Evolutionary conservation across 2,329 filamentous ascomycete species (phyloP), one percentile per base, ranked within the genome.

Genomic region (Cercospora canescens): DNA sequence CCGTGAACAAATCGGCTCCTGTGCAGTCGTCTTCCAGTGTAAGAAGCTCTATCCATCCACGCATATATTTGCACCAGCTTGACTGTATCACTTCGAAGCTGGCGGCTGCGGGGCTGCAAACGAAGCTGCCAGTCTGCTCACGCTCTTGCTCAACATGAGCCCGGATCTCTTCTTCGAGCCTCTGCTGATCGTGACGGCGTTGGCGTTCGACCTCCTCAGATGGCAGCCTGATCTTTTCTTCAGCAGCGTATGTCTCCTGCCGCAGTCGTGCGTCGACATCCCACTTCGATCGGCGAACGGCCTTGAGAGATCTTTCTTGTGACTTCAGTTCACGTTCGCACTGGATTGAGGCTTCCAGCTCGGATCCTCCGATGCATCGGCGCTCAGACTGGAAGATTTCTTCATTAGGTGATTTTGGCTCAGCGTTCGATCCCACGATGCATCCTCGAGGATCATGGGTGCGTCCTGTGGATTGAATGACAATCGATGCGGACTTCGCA

Each of bases 21-120:
- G 28, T 50, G 16, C 62, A 63, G 28, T 57, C 30, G n/a, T 21
- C 24, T 4, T 58, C 37, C 6, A 63, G 45, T 12, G 26, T 55
- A 28, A 59, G 55, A n/a, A 63, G 52, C 12, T 34, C 16, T n/a
- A 58, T 56, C 62, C 62, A 63, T 4, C 48, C 28, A n/a, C 45
- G 37, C 54, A 58, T 58, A 30, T 63, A 63, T 3, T 32, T 21
- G 9, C n/a, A 24, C 62, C 62, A 63, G 54, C 62, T 59, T 18
- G 60, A 39, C n/a, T 62, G 60, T 6, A 54, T 35, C 14, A 26
- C 52, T 16, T 62, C 32, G 24, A 55, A 55, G 35, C 41, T 34
- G 3, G 60, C 45, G 24, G 14, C 32, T 30, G 45, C 45, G 12
- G 45, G 45, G 14, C 16, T n/a, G 45, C 24, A 52, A 4, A 52